Evolutionary conservation across 1,284 basidiomycete genomes (phyloP).

Genomic region (Tilletia indica): DNA sequence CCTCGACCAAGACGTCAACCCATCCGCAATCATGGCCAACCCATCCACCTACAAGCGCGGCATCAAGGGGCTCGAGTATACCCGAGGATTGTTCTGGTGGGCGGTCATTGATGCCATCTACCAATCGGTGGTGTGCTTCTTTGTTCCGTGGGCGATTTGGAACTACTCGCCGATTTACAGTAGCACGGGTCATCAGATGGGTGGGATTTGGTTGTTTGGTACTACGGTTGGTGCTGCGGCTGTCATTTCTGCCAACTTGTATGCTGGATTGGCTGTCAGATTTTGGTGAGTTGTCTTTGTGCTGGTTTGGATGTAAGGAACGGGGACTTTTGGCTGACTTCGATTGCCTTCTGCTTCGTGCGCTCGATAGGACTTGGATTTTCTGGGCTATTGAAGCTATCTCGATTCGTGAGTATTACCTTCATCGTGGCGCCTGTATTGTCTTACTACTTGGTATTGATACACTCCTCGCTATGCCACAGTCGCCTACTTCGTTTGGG

Average conservation of each 20-base stretch:
- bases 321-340: not conserved
- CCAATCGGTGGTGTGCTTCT: constrained; percentile 86
- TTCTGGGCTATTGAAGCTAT: constrained; percentile 45
- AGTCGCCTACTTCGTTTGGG: constrained; percentile 44
- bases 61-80: constrained; percentile 88
- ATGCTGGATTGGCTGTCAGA: constrained; percentile 35
- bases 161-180: constrained; percentile 59
- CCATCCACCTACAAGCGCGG: constrained; percentile 91
- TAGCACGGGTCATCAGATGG: constrained; percentile 56
- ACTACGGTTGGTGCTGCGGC: constrained; percentile 83
- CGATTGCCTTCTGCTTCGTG: not conserved
- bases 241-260: constrained; percentile 75
- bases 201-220: constrained; percentile 76
- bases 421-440: not conserved
- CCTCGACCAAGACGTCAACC: constrained; percentile 93
- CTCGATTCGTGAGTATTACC: constrained; percentile 27
- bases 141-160: constrained; percentile 79
- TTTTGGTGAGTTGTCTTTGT: constrained; percentile 16
- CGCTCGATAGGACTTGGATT: constrained; percentile 29
- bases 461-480: not conserved
- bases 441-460: not conserved
- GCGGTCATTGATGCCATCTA: constrained; percentile 94
- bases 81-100: constrained; percentile 83
- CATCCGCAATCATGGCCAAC: constrained; percentile 82
- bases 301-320: not conserved